phyloP scores from a whole-genome alignment of 2,329 filamentous ascomycete genomes.

The Colletotrichum sp. region DNA sequence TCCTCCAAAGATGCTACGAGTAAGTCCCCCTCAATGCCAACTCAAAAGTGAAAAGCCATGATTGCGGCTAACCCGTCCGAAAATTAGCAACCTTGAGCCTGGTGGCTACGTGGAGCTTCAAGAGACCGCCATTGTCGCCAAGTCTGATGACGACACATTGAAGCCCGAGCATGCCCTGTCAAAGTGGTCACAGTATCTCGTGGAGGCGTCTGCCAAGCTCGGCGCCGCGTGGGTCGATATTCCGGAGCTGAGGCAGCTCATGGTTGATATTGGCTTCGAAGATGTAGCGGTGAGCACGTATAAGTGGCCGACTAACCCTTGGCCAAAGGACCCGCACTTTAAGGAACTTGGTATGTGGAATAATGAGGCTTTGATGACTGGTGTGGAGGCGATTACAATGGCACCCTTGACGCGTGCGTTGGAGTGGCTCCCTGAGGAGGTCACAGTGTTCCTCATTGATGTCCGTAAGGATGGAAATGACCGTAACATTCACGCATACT shows the following conservation, averaged over 20 bases:
- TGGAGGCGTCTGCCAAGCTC: not conserved
- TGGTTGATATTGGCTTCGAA: not conserved
- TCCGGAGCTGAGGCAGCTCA: not conserved
- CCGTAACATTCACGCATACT: not conserved
- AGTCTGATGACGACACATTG: not conserved
- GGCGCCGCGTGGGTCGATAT: not conserved
- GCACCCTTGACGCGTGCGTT: not conserved
- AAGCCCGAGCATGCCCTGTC: not conserved
- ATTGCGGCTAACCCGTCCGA: fast-evolving
- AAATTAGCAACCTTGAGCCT: not conserved
- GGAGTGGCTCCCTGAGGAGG: not conserved
- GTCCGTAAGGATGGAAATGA: not conserved
- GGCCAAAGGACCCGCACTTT: not conserved
- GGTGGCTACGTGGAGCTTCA: not conserved
- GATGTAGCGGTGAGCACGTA: fast-evolving
- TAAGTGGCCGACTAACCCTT: not conserved
- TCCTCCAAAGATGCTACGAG: not conserved
- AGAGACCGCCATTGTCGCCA: not conserved
- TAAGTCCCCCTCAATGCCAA: not conserved
- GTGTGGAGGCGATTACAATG: not conserved
- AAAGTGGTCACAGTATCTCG: fast-evolving
- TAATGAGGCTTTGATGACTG: fast-evolving
- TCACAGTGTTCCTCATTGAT: not conserved
- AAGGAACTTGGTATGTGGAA: not conserved
- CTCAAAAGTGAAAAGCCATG: fast-evolving